A percentile compares a stretch with the other conserved stretches of the same genome.
Evolutionary conservation across 805 yeast genomes (phyloP).

Genomic region (Scheffersomyces coipomensis): DNA sequence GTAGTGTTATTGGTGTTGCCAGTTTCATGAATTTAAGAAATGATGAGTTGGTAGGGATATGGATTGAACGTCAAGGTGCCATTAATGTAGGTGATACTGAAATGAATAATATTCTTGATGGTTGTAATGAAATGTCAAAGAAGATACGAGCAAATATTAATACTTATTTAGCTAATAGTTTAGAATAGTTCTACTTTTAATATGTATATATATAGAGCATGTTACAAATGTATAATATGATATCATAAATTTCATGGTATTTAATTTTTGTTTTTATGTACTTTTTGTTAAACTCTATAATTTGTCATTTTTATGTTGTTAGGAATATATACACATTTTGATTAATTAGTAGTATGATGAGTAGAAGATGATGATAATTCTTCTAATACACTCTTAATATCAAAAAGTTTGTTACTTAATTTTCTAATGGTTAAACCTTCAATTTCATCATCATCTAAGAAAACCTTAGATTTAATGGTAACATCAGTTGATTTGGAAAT

Average conservation of each 20-base stretch:
- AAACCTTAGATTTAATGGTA: slow-evolving; percentile 35
- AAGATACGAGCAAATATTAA: slow-evolving; percentile 46
- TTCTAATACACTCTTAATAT: slow-evolving; percentile 33
- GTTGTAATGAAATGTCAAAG: slow-evolving; percentile 44
- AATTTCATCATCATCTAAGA: slow-evolving; percentile 22
- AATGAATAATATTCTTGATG: slow-evolving; percentile 31
- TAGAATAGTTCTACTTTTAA: slow-evolving; percentile 4
- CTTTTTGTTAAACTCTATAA: too few species aligned
- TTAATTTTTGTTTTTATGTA: background rate
- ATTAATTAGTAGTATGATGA: too few species aligned
- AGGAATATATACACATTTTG: background rate
- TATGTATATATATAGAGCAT: slow-evolving; percentile 3
- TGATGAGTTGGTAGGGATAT: slow-evolving; percentile 59
- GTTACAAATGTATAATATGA: background rate
- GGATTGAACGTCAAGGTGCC: slow-evolving; percentile 46
- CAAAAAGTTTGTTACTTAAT: slow-evolving; percentile 31
- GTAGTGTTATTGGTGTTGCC: slow-evolving; percentile 38
- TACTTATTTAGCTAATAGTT: slow-evolving; percentile 31
- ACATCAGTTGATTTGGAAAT: slow-evolving; percentile 35
- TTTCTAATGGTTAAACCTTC: slow-evolving; percentile 24
- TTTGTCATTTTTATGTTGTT: background rate
- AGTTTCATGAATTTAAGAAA: slow-evolving; percentile 55
- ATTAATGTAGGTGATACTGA: slow-evolving; percentile 19
- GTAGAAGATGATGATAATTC: slow-evolving; percentile 19
- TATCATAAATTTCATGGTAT: too few species aligned